Conservation (phyloP, 768 basidiomycete species). For the Lyophyllum atratum region DNA sequence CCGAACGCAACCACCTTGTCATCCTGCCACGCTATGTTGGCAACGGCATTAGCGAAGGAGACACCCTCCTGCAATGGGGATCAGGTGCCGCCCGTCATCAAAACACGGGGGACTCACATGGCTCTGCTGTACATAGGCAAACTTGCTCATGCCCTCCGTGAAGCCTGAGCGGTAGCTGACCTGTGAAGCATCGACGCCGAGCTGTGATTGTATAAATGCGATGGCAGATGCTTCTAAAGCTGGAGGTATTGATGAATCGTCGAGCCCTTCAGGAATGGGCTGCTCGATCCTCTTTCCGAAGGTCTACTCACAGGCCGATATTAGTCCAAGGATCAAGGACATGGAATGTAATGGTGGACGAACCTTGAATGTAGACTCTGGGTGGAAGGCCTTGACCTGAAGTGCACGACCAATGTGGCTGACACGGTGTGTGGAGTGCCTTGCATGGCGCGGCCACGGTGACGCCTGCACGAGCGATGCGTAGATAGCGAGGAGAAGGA, state of each 20-base stretch:
- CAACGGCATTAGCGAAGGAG: not conserved
- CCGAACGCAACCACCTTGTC: not conserved
- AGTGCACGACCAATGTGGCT: conserved; percentile 27
- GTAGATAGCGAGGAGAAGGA: conserved; percentile 25
- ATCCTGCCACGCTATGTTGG: not conserved
- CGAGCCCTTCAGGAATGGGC: too few species aligned
- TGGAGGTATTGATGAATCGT: too few species aligned
- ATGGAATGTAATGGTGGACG: not conserved
- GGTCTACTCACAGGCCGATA: conserved; percentile 15
- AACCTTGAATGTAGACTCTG: conserved; percentile 24
- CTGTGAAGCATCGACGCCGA: not conserved
- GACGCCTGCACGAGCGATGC: conserved; percentile 26
- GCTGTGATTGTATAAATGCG: too few species aligned
- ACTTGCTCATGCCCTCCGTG: not conserved
- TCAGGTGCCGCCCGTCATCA: not conserved
- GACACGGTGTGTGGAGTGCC: conserved; percentile 31
- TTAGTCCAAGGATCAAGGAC: not conserved
- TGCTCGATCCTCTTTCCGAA: too few species aligned
- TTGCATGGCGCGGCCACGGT: conserved; percentile 29
- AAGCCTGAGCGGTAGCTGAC: not conserved
- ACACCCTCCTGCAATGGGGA: not conserved
- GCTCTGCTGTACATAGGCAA: not conserved
- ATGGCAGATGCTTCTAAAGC: too few species aligned
- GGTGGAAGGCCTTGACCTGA: conserved; percentile 26
- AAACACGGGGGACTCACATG: not conserved